Percentiles rank a stretch among this genome's conserved stretches.
Conservation (phyloP, 805 yeast species). For the Candida arabinofermentans region DNA sequence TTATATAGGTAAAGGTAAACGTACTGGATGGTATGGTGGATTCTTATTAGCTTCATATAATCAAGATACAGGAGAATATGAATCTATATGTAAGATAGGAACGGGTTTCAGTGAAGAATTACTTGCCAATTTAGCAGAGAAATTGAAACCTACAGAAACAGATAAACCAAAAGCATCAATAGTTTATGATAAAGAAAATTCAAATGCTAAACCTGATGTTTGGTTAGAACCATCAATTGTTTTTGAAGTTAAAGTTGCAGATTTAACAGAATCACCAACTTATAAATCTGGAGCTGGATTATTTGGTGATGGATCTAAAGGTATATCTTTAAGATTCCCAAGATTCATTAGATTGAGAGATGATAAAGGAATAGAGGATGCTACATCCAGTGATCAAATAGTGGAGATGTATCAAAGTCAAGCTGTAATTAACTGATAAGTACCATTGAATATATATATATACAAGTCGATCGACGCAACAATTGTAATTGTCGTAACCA, state of each 20-base stretch:
- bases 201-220: constrained; percentile 79
- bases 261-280: constrained; percentile 80
- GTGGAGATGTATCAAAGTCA: constrained; percentile 81
- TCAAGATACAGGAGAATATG: constrained; percentile 86
- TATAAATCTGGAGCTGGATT: constrained; percentile 78
- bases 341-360: constrained; percentile 80
- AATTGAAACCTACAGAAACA: constrained; percentile 65
- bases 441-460: not conserved
- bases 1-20: constrained; percentile 86
- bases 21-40: constrained; percentile 95
- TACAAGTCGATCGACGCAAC: not conserved
- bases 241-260: constrained; percentile 91
- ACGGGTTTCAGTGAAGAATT: constrained; percentile 93
- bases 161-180: constrained; percentile 61
- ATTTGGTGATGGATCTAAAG: constrained; percentile 54
- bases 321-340: constrained; percentile 86
- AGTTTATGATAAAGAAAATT: constrained; percentile 54
- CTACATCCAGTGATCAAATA: constrained; percentile 80
- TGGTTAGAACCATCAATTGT: constrained; percentile 88
- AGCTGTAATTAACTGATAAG: constrained; percentile 27
- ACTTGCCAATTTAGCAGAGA: constrained; percentile 54
- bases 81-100: constrained; percentile 94
- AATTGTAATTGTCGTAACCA: not conserved
- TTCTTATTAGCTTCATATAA: constrained; percentile 88
- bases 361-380: constrained; percentile 82